Conservation (phyloP, 495 filamentous ascomycete genomes). For the Jackrogersella minutella region DNA sequence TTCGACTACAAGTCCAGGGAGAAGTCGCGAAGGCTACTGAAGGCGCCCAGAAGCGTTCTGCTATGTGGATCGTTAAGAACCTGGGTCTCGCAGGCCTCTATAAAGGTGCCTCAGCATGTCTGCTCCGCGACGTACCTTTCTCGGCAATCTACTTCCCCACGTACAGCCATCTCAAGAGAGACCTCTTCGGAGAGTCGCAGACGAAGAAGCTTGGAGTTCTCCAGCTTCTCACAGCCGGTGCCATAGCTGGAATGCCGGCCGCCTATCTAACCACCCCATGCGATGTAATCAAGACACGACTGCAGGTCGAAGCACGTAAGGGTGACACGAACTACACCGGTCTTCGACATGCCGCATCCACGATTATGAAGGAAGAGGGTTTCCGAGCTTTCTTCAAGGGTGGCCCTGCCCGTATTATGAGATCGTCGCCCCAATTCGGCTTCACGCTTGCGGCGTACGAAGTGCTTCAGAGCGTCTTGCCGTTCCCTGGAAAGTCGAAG, state of each 20-base stretch:
- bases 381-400: slow-evolving; percentile 98
- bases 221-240: slow-evolving; percentile 92
- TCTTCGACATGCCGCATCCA: slow-evolving; percentile 84
- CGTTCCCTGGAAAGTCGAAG: slow-evolving; percentile 72
- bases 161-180: slow-evolving; percentile 92
- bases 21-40: slow-evolving; percentile 91
- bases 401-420: slow-evolving; percentile 90
- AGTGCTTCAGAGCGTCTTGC: slow-evolving; percentile 81
- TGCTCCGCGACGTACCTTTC: slow-evolving; percentile 96
- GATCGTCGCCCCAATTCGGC: slow-evolving; percentile 96
- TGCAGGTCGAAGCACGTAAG: slow-evolving; percentile 97
- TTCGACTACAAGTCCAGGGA: slow-evolving; percentile 95
- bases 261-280: slow-evolving; percentile 97
- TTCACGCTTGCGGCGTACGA: slow-evolving; percentile 97
- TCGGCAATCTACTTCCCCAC: slow-evolving; percentile 99
- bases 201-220: slow-evolving; percentile 90
- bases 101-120: slow-evolving; percentile 95
- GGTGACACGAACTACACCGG: slow-evolving; percentile 87
- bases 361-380: slow-evolving; percentile 88
- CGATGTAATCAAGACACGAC: slow-evolving; percentile 98
- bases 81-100: slow-evolving; percentile 95
- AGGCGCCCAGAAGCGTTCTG: slow-evolving; percentile 83
- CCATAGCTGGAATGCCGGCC: slow-evolving; percentile 97
- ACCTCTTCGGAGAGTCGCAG: slow-evolving; percentile 89
- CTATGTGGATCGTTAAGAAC: slow-evolving; percentile 97